Evolutionary conservation across 441 rosid species (phyloP).

Genomic region (Pelargonium cotyledonis): DNA sequence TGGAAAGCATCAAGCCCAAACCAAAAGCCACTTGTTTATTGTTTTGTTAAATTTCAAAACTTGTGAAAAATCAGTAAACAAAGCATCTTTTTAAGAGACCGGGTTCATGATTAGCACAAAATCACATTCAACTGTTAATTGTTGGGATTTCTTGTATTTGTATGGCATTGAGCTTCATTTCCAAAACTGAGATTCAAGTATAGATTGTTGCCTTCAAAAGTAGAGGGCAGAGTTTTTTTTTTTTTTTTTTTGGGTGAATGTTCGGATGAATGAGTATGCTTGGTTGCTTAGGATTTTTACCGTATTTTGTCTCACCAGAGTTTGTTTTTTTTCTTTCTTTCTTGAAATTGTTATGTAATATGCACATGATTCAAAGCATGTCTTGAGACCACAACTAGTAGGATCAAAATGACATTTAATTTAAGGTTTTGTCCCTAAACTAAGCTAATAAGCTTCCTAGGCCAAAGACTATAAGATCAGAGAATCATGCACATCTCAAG

Average conservation of each 20-base stretch:
- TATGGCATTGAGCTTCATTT: not conserved
- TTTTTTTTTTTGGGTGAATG: not conserved
- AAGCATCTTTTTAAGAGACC: not conserved
- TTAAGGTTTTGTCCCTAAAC: slow-evolving; percentile 2
- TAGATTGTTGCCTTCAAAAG: not conserved
- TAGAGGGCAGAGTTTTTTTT: not conserved
- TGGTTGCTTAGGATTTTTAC: not conserved
- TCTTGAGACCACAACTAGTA: not conserved
- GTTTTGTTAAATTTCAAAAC: not conserved
- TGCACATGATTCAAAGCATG: slow-evolving; percentile 6
- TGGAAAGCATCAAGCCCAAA: no score
- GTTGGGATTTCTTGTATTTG: not conserved
- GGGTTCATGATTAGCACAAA: not conserved
- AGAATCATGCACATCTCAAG: no score
- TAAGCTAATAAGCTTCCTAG: not conserved
- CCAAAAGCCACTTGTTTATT: slow-evolving; percentile 3
- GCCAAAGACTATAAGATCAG: no score
- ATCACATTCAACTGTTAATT: not conserved
- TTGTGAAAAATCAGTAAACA: not conserved
- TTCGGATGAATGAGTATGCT: not conserved
- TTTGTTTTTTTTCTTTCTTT: not conserved
- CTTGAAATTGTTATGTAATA: not conserved
- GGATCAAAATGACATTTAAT: not conserved
- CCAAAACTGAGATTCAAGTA: not conserved
- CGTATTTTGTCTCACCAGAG: not conserved